These are phyloP conservation scores for Colletotrichum tabaci DNA, from an alignment of 2,329 filamentous ascomycete genomes.

Conservation along the genomic window DNA sequence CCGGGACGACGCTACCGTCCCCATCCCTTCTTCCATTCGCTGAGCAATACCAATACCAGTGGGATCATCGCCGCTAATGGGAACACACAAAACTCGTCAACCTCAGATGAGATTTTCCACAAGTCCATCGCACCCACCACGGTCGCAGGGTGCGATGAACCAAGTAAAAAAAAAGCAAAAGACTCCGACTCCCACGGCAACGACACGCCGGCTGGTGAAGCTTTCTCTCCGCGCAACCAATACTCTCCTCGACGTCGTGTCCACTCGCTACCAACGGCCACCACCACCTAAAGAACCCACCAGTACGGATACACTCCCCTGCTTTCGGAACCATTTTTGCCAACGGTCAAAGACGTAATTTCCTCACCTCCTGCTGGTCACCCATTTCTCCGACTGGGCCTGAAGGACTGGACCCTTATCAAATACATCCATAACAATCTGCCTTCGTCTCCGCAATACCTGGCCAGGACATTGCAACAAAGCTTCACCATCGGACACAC, in stretches of 20 bases:
- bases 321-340: conserved; percentile 24
- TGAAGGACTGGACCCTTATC: conserved; percentile 24
- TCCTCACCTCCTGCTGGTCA: conserved; percentile 4
- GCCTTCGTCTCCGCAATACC: conserved; percentile 18
- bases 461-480: neutral
- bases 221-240: neutral
- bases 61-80: conserved; percentile 31
- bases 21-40: neutral
- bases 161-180: neutral
- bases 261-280: neutral
- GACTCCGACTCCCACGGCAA: neutral
- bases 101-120: conserved; percentile 27
- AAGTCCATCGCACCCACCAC: conserved; percentile 25
- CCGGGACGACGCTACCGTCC: neutral
- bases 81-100: conserved; percentile 21
- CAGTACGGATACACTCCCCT: conserved; percentile 16
- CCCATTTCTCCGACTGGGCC: conserved; percentile 32
- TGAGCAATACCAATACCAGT: neutral
- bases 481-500: conserved; percentile 24
- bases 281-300: conserved; percentile 18
- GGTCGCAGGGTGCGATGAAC: neutral
- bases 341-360: conserved; percentile 22
- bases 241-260: neutral
- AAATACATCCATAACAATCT: conserved; percentile 31
- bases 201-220: conserved; percentile 1